These are phyloP conservation scores for Meripilus lineatus DNA, from an alignment of 1,284 basidiomycete genomes.

Conservation along the genomic window DNA sequence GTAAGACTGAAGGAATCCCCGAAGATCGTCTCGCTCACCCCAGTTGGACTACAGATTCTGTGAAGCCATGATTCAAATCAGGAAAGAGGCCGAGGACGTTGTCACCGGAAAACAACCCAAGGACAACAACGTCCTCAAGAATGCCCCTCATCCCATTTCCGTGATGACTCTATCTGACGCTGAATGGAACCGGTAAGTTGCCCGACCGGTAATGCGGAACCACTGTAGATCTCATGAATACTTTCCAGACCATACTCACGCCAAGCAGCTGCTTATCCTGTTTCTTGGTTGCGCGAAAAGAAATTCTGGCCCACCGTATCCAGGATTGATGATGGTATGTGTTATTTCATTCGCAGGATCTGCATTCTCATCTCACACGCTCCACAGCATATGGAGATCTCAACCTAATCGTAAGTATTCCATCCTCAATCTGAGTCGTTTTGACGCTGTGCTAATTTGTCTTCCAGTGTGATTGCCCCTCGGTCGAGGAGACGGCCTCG, in stretches of 20 bases:
- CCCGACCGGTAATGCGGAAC: not conserved
- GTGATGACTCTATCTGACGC: conserved; percentile 64
- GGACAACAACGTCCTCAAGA: conserved; percentile 89
- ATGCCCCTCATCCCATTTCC: conserved; percentile 88
- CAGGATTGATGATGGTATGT: conserved; percentile 85
- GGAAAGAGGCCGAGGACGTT: conserved; percentile 87
- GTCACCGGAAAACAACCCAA: conserved; percentile 80
- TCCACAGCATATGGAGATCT: conserved; percentile 77
- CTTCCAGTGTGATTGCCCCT: conserved; percentile 79
- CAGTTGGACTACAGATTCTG: conserved; percentile 66
- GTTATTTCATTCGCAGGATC: conserved; percentile 1
- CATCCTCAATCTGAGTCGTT: not conserved
- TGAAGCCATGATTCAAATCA: conserved; percentile 95
- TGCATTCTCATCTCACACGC: not conserved
- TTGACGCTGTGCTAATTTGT: not conserved
- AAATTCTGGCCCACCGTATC: conserved; percentile 96
- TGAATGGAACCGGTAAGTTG: conserved; percentile 79
- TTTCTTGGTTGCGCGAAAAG: conserved; percentile 71
- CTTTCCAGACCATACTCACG: conserved; percentile 75
- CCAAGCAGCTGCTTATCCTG: conserved; percentile 80
- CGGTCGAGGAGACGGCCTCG: conserved; percentile 64
- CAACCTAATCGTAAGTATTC: conserved; percentile 66
- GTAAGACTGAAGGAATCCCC: conserved; percentile 29
- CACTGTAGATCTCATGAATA: no score
- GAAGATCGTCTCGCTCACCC: not conserved